Conservation (phyloP, 441 rosid species). For the Adansonia madagascariensis region DNA sequence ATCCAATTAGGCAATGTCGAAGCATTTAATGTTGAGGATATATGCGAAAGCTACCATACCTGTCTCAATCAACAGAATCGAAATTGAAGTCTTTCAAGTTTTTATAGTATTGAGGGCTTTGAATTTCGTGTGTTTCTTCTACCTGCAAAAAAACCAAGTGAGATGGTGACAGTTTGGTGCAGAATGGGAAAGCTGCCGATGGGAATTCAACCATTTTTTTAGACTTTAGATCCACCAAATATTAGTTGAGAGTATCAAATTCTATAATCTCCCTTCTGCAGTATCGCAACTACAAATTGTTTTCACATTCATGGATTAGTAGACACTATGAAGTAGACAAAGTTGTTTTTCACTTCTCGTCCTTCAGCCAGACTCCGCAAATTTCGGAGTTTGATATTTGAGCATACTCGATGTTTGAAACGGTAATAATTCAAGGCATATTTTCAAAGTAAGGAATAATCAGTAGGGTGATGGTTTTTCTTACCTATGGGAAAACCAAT, state of each 20-base stretch:
- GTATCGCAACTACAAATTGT: background rate
- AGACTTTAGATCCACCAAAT: background rate
- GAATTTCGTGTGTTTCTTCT: too few relatives aligned
- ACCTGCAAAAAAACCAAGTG: background rate
- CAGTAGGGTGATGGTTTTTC: too few relatives aligned
- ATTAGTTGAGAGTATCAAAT: background rate
- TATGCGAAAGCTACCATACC: too few relatives aligned
- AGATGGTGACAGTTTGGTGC: background rate
- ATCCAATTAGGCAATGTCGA: background rate
- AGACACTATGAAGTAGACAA: background rate
- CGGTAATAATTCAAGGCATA: too few relatives aligned
- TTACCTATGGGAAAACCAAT: too few relatives aligned
- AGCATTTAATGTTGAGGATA: too few relatives aligned
- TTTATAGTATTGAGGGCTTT: too few relatives aligned
- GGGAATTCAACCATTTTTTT: background rate
- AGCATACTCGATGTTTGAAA: too few relatives aligned
- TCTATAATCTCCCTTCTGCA: background rate
- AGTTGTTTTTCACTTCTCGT: background rate
- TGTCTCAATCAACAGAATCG: too few relatives aligned
- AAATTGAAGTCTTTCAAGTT: too few relatives aligned
- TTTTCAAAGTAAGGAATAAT: too few relatives aligned
- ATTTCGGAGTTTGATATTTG: too few relatives aligned
- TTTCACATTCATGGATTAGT: background rate
- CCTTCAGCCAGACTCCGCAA: background rate
- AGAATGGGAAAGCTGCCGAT: background rate